phyloP scores from a whole-genome alignment of 768 basidiomycete species.

The Grammothele lineata region DNA sequence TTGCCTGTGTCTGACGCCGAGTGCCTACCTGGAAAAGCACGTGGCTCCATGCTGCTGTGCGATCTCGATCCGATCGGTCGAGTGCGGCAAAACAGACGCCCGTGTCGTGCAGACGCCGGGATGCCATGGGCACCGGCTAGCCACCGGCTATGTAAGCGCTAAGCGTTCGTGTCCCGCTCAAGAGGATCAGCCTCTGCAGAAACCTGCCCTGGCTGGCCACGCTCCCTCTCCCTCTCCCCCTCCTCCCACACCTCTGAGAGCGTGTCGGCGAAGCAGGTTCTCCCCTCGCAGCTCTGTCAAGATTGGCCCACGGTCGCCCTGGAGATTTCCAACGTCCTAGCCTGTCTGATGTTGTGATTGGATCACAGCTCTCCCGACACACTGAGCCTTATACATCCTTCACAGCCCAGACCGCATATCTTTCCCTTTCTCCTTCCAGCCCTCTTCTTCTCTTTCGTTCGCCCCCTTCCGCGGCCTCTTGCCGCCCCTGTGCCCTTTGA shows the following conservation, averaged over 20 bases:
- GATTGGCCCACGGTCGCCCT: constrained; percentile 26
- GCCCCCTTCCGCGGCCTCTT: not conserved
- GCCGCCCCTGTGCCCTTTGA: not conserved
- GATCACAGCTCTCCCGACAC: constrained; percentile 12
- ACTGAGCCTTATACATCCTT: not conserved
- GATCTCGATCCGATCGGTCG: too few relatives aligned
- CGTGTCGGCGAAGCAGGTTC: constrained; percentile 14
- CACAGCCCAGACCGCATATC: constrained; percentile 5
- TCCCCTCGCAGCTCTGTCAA: constrained; percentile 1
- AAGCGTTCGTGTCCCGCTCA: too few relatives aligned
- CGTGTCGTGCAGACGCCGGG: constrained; percentile 3
- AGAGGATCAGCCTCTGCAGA: too few relatives aligned
- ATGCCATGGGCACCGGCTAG: constrained; percentile 17
- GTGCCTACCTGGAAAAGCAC: not conserved
- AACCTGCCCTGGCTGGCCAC: too few relatives aligned
- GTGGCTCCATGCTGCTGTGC: not conserved
- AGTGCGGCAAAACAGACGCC: not conserved
- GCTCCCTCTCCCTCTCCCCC: too few relatives aligned
- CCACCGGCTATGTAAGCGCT: not conserved
- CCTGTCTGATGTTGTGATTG: constrained; percentile 20
- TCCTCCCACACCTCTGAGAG: constrained; percentile 1
- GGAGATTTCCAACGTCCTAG: constrained; percentile 24
- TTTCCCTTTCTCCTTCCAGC: constrained; percentile 6
- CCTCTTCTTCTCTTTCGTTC: not conserved
- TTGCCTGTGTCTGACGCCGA: not conserved